Conservation (phyloP, 106 monocot genomes). For the Cymbidium sinense region DNA sequence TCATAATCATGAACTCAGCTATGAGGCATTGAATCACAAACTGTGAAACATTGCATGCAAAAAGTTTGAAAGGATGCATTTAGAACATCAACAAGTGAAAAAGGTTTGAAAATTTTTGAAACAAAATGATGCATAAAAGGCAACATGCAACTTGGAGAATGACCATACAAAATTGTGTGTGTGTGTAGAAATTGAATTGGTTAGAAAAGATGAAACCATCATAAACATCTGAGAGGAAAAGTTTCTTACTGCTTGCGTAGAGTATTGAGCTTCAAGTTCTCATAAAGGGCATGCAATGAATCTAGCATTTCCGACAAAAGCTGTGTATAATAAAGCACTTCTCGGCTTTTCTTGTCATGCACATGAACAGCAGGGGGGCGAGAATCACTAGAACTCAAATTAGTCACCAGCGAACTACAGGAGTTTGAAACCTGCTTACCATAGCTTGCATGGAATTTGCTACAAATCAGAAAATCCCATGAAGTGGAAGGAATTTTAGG, state of each 20-base stretch:
- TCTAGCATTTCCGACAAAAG: slow-evolving; percentile 62
- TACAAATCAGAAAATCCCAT: slow-evolving; percentile 66
- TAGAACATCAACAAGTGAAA: not conserved
- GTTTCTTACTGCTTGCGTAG: slow-evolving; percentile 70
- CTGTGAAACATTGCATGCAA: not conserved
- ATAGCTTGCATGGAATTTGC: slow-evolving; percentile 63
- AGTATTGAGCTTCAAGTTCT: slow-evolving; percentile 78
- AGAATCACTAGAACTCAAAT: not conserved
- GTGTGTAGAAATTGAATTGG: not conserved
- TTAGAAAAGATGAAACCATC: not conserved
- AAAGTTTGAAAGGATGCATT: not conserved
- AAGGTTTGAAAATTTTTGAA: not conserved
- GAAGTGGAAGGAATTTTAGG: slow-evolving; percentile 21
- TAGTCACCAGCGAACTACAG: slow-evolving; percentile 18
- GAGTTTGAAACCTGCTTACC: slow-evolving; percentile 20
- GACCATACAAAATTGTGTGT: not conserved
- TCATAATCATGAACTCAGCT: too few species aligned
- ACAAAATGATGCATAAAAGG: not conserved
- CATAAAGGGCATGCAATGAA: slow-evolving; percentile 87
- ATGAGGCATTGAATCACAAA: not conserved
- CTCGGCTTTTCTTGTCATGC: slow-evolving; percentile 20
- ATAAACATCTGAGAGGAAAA: not conserved
- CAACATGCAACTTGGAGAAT: not conserved
- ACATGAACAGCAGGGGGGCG: slow-evolving; percentile 8
- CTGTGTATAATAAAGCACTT: slow-evolving; percentile 39